A percentile compares a stretch with the other conserved stretches of the same genome.
Conservation (phyloP, 176 grass and related monocot genomes). For the Musa schizocarpa region DNA sequence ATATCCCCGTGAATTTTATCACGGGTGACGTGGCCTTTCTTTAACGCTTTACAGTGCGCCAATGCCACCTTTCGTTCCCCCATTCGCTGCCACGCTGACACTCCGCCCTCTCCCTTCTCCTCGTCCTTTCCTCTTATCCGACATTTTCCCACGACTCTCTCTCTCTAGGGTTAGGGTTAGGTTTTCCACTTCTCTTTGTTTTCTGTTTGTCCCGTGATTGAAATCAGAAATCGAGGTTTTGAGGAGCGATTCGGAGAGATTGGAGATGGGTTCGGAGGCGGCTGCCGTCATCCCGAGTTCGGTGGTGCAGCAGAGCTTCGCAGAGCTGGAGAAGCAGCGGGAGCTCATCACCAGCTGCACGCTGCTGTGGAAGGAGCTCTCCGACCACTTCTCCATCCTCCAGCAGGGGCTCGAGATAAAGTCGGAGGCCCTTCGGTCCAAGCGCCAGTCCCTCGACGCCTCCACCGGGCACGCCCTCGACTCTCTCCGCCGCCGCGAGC, state of each 20-base stretch:
- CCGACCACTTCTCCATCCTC: constrained; percentile 46
- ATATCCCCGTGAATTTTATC: too few species aligned
- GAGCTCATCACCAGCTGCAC: constrained; percentile 65
- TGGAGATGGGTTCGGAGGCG: constrained; percentile 26
- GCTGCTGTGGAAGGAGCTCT: constrained; percentile 61
- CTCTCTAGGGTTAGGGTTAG: constrained; percentile 52
- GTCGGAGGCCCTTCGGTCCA: constrained; percentile 50
- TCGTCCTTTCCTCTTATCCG: not conserved
- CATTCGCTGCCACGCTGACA: not conserved
- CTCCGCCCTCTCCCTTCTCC: not conserved
- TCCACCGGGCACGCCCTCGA: constrained; percentile 39
- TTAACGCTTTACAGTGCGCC: too few species aligned
- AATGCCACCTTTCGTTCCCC: too few species aligned
- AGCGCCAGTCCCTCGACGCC: constrained; percentile 39
- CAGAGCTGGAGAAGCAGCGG: constrained; percentile 66
- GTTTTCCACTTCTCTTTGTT: constrained; percentile 18
- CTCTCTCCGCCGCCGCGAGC: constrained; percentile 41
- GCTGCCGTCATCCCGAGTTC: constrained; percentile 15
- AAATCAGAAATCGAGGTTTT: not conserved
- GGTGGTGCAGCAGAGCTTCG: constrained; percentile 52
- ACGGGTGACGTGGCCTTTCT: too few species aligned
- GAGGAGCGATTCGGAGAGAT: not conserved
- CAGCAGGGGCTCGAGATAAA: constrained; percentile 48
- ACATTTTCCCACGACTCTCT: constrained; percentile 16
- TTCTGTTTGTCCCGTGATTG: not conserved